phyloP scores from a whole-genome alignment of 2,329 filamentous ascomycete species.

The Trichoderma sp. region DNA sequence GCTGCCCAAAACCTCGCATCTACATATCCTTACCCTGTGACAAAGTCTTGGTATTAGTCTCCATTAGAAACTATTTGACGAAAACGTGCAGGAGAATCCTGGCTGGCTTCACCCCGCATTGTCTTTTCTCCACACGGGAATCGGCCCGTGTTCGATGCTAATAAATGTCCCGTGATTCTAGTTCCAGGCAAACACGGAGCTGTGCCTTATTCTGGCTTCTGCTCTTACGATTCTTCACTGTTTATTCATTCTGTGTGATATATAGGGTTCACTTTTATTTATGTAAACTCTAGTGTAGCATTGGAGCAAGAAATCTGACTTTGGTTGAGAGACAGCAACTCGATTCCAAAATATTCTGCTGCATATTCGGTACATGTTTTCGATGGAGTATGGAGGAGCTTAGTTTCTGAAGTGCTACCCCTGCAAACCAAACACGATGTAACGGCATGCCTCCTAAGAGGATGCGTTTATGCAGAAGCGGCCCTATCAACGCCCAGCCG shows the following conservation, averaged over 20 bases:
- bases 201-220: background rate
- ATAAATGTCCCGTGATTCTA: background rate
- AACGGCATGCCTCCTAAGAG: background rate
- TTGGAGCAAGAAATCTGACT: background rate
- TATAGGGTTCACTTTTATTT: background rate
- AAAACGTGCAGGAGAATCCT: background rate
- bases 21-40: background rate
- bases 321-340: background rate
- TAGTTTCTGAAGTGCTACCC: background rate
- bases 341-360: background rate
- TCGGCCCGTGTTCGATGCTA: background rate
- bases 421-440: too few species aligned
- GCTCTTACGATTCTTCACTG: background rate
- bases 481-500: background rate
- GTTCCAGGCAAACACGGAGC: background rate
- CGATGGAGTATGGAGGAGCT: background rate
- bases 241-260: background rate
- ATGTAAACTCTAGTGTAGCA: background rate
- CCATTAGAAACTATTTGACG: background rate
- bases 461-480: background rate
- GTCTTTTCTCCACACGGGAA: background rate
- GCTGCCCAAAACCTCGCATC: background rate
- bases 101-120: constrained; percentile 1
- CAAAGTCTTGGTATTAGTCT: background rate
- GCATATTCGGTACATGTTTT: background rate